Conservation (phyloP, 805 yeast species). For the Yarrowia sp. region DNA sequence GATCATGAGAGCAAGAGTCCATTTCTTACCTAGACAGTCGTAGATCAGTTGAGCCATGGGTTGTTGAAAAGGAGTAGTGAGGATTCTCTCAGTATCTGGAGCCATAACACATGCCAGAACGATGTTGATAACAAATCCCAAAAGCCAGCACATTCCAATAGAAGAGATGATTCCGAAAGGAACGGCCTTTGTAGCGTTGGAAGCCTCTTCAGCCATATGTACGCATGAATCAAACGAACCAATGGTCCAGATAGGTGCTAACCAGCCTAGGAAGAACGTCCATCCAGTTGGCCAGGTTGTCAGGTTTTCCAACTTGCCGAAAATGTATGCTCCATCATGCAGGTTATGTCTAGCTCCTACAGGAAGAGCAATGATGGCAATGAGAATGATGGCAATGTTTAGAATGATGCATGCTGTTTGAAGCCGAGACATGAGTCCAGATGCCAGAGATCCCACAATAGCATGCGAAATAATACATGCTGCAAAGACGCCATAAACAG, state of each 20-base stretch:
- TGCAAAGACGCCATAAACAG: conserved; percentile 62
- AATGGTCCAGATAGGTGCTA: conserved; percentile 74
- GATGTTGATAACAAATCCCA: conserved; percentile 58
- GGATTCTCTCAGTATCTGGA: conserved; percentile 45
- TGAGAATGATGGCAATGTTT: conserved; percentile 52
- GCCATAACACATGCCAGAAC: conserved; percentile 54
- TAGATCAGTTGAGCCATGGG: conserved; percentile 64
- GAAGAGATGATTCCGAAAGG: conserved; percentile 65
- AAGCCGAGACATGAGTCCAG: conserved; percentile 54
- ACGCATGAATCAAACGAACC: conserved; percentile 71
- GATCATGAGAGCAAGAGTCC: conserved; percentile 65
- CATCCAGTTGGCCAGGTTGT: conserved; percentile 61
- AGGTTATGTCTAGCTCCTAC: conserved; percentile 38
- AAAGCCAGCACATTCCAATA: conserved; percentile 52
- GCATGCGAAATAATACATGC: conserved; percentile 58
- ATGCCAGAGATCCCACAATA: conserved; percentile 53
- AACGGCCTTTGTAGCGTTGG: conserved; percentile 58
- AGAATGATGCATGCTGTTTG: conserved; percentile 58
- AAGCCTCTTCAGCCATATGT: conserved; percentile 70
- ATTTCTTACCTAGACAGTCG: conserved; percentile 59
- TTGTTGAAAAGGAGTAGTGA: conserved; percentile 52
- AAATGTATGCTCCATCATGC: conserved; percentile 53
- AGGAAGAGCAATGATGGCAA: conserved; percentile 42
- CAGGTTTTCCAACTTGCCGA: conserved; percentile 51
- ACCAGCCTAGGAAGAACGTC: conserved; percentile 53